Evolutionary conservation across 78 protist genomes (phyloP), one percentile per base, ranked within the genome.

Genomic region (Creolimax fragrantissima): DNA sequence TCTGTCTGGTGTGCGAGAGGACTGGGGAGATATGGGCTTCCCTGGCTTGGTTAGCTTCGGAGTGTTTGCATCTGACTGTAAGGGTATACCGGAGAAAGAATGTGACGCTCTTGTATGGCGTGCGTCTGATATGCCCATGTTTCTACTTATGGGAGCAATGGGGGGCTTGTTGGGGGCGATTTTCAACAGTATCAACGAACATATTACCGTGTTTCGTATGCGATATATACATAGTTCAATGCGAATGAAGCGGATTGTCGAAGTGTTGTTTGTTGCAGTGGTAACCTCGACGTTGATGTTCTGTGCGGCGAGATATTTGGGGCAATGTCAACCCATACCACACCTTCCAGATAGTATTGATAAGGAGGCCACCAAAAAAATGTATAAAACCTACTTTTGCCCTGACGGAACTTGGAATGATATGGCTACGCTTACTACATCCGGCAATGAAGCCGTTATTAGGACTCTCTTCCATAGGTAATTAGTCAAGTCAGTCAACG

Each of bases 141-240:
- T 96, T 35, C 39, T 90, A 35, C 3, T 92, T n/a, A 66, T 96
- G 92, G 97, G 96, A 39, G 89, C 93, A 5, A 4, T 86, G 45
- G 97, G 97, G 32, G 98, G 98, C 0, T 74, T 95, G 17, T 35
- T 95, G n/a, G 98, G 98, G 41, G 96, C 97, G 35, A 17, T 89
- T 2, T 97, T 94, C 44, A 93, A 92, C 91, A 6, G 42, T 35
- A 2, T 93, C 91, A 90, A 93, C 92, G 3, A 6, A 42, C 47
- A 86, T 3, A 39, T 95, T n/a, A 81, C 93, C 42, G 24, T 39
- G 37, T 67, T 74, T 2, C 92, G 96, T 47, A 85, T 84, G 85
- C 5, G 36, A n/a, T 42, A 91, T 37, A 11, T 35, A 1, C n/a
- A 84, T 24, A 24, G 39, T 24, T 24, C 11, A 37, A 84, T 35